phyloP scores from a whole-genome alignment of 805 yeast species.

The Candida stauntonica region DNA sequence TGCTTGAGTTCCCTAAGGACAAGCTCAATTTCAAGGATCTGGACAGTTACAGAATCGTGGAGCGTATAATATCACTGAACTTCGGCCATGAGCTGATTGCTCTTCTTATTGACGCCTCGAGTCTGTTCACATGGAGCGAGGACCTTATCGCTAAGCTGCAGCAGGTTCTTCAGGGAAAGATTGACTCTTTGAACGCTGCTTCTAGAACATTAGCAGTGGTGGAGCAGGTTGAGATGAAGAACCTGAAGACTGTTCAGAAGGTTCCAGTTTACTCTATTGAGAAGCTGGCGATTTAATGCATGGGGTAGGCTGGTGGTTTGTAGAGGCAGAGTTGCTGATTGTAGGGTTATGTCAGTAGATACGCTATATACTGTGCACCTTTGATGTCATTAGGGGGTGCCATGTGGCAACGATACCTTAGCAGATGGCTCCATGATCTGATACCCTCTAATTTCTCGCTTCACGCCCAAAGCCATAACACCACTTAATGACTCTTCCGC shows the following conservation, averaged over 20 bases:
- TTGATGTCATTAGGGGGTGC: too few relatives aligned
- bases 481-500: too few relatives aligned
- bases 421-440: too few relatives aligned
- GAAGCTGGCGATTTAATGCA: constrained; percentile 29
- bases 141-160: constrained; percentile 44
- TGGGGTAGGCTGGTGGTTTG: too few relatives aligned
- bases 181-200: constrained; percentile 40
- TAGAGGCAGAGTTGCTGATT: not conserved
- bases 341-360: too few relatives aligned
- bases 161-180: constrained; percentile 41
- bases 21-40: constrained; percentile 26
- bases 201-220: constrained; percentile 29
- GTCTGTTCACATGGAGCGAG: constrained; percentile 60
- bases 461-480: too few relatives aligned
- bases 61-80: constrained; percentile 40
- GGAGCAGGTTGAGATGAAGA: constrained; percentile 27
- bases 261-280: constrained; percentile 56
- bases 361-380: not conserved
- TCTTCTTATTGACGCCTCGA: constrained; percentile 67
- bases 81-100: constrained; percentile 60
- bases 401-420: too few relatives aligned
- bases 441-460: too few relatives aligned
- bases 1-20: constrained; percentile 52
- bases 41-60: constrained; percentile 37
- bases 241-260: constrained; percentile 33